Evolutionary conservation across 306 rosid genomes (phyloP), one percentile per base, ranked within the genome.

Genomic region (Pyrus pyrifolia): DNA sequence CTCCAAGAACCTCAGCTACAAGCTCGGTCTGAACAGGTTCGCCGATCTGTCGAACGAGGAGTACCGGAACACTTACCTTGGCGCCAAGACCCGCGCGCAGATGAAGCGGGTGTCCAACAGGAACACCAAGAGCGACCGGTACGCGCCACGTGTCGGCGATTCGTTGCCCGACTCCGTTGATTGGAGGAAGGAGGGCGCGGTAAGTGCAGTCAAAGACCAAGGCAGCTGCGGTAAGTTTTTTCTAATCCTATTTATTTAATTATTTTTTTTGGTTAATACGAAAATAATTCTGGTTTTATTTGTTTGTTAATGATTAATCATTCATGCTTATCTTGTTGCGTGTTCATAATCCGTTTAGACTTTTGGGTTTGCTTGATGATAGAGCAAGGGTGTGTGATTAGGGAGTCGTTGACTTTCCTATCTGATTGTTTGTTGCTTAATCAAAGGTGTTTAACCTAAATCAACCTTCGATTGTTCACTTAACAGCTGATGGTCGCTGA

Each of bases 121-220:
- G 1, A 66, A 66, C 49, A 73, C 63, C 45, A 74, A 74, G 30
- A 88, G 86, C 68, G 55, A 78, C 52, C 88, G 97, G 2, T 91
- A 92, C 70, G 82, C 76, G 69, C 89, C 91, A 70, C 91, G 87
- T 63, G 89, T 89, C 77, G 93, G 97, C 6, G 98, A 88, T 10
- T 14, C 75, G 3, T 53, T 96, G 76, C 99, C 99, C 0, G 92
- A 87, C 0, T 78, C 82, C 22, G 80, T 96, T 72, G 99, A 96
- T 82, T 96, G 99, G 99, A 88, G 99, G 81, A 76, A 88, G 81
- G 78, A 91, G 84, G 99, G 99, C 49, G 99, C 89, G 2, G 97
- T 96, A 57, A 72, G 17, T 27, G 62, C 21, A 10, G 77, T 96
- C 84, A 96, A 96, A 81, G 97, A 96, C 79, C 99, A 96, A 82